Percentiles rank a stretch among this genome's conserved stretches.
Conservation (phyloP, 23 red algal genomes). For the Cyanidium caldarium region DNA sequence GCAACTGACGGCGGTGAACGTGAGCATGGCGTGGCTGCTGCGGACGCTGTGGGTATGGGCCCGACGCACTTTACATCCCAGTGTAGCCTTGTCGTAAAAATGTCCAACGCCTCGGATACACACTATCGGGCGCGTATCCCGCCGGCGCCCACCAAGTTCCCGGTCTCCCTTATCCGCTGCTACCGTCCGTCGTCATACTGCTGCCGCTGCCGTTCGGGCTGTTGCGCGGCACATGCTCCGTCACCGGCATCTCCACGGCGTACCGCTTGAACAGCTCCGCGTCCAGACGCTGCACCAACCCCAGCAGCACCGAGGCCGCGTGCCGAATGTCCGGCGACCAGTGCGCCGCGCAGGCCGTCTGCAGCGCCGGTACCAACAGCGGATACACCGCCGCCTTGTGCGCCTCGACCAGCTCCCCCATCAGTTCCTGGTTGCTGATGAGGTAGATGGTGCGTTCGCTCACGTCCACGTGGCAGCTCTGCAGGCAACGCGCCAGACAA, state of each 20-base stretch:
- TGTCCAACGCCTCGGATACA: no score
- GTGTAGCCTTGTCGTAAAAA: no score
- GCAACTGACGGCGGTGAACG: background rate
- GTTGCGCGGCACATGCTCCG: no score
- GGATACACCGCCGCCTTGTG: background rate
- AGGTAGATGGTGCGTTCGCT: slow-evolving; percentile 4
- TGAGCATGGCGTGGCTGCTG: background rate
- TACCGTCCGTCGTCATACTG: no score
- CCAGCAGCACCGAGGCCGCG: background rate
- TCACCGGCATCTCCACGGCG: no score
- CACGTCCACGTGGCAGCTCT: background rate
- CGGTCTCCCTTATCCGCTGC: no score
- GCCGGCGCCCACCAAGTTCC: no score
- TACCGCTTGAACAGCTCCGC: background rate
- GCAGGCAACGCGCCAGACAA: background rate
- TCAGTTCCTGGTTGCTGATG: background rate
- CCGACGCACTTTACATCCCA: no score
- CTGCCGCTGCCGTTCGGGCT: no score
- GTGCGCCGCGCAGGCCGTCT: background rate
- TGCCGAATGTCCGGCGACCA: background rate
- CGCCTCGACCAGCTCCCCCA: background rate
- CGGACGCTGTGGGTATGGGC: no score
- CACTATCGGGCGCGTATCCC: no score
- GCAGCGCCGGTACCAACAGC: background rate
- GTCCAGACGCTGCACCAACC: background rate